Base-by-base conservation (phyloP, 169 alveolate genomes). In the Fabrea salina region DNA sequence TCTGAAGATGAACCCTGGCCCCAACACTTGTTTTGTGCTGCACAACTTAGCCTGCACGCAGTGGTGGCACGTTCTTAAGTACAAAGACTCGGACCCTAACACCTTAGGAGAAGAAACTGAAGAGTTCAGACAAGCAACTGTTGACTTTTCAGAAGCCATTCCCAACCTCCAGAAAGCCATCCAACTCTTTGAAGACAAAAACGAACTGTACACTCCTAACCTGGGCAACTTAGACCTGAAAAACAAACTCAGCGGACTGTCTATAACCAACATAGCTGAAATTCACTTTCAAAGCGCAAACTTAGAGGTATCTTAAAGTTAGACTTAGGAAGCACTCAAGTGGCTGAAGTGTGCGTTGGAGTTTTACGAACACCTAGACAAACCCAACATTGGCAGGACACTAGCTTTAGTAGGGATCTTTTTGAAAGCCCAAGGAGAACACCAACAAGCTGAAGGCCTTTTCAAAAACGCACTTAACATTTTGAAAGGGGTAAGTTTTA, bases 1-100 rank as follows among this genome's bases (percentile, higher is more conserved):
- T 47, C 37, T 70, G 5, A 47, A 70, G 22, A 47, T 70, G 66
- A 70, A 70, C 67, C 79, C 79, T 30, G 79, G 66, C 30, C 67
- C 39, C 0, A 70, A 70, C 6, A 22, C 79, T 4, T 43, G 67
- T 35, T 47, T 70, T 47, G 79, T 70, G 22, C 37, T 25, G 41
- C 79, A 70, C 49, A 70, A 70, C 35, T 37, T 70, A 13, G 79
- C 51, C 19, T 19, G 32, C 16, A 44, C 66, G 2, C 66, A 70
- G 49, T 70, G 79, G 68, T 44, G 39, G 67, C 67, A 70, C 49
- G 47, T 30, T 5, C 27, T 33, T 4, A 64, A 64, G 41, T 64
- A 22, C 54, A 35, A 32, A 35, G 75, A 40, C 4, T 19, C 16
- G 19, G 54, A 39, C 2, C 16, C 30, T 64, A 13, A 37, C 27